Evolutionary conservation across 345 rosid genomes (phyloP), one percentile per base, ranked within the genome.

Genomic region (Eucalyptus cloeziana): DNA sequence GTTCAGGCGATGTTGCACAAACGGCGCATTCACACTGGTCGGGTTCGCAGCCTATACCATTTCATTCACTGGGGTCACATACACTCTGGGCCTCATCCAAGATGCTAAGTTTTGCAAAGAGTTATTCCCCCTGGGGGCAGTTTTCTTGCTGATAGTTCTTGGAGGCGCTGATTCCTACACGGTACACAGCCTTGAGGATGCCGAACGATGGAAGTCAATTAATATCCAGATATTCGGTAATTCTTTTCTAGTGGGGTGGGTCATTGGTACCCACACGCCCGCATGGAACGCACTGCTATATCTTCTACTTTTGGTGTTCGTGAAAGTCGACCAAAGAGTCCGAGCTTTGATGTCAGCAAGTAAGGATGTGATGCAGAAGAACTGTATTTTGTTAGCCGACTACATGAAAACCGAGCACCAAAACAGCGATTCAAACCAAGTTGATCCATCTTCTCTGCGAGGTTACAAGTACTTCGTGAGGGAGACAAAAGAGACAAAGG

Each of bases 251-350:
- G 8, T 9, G 9, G 12, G 27, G 60, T 0, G 1, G 2, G 0
- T 56, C 62, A 4, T 56, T 56, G 1, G 6, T 1, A 4, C 62
- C 62, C 24, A 22, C 62, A 0, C 0, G 6, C 27, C 62, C 62
- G 2, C 27, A 56, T 56, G 5, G 62, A 2, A 56, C 1, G 0
- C 0, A 56, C 1, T 81, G 24, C 6, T 0, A 0, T 3, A 7
- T 52, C 27, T 56, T 56, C 1, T 56, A 56, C 0, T 2, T 22
- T 8, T 22, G 5, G 11, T 4, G 60, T 7, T 0, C 15, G 0
- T 1, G 45, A 33, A 22, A 17, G 0, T 14, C 4, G 12, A 56
- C 12, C 1, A 22, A 4, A 56, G 60, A 37, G 15, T 7, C 30
- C 51, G 49, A 21, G 45, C 86, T 81, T 44, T 40, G 86, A 13